Percentiles rank a stretch among this genome's conserved stretches.
These are phyloP conservation scores for Buddleja alternifolia DNA, from an alignment of 257 asterid genomes.

Conservation along the genomic window DNA sequence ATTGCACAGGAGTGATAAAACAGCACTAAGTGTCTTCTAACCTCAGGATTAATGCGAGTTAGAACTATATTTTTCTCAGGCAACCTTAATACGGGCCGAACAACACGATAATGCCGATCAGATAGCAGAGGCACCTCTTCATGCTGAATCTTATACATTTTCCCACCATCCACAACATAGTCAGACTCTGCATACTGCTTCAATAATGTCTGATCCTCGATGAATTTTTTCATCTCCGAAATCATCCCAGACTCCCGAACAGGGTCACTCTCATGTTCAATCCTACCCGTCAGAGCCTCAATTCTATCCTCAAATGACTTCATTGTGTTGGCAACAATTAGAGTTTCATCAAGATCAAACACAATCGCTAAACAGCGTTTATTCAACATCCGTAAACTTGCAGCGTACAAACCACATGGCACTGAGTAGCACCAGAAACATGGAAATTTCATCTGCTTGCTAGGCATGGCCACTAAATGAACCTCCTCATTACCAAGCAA, in stretches of 20 bases:
- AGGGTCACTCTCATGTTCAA: conserved; percentile 77
- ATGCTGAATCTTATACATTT: conserved; percentile 57
- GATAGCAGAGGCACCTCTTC: conserved; percentile 81
- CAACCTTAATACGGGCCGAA: conserved; percentile 88
- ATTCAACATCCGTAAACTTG: conserved; percentile 83
- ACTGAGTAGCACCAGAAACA: conserved; percentile 97
- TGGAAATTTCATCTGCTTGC: conserved; percentile 88
- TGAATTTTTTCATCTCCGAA: conserved; percentile 87
- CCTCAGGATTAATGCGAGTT: conserved; percentile 98
- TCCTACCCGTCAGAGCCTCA: conserved; percentile 67
- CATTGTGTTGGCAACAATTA: conserved; percentile 98
- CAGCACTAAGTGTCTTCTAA: conserved; percentile 41
- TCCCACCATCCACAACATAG: conserved; percentile 79
- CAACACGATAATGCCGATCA: conserved; percentile 63
- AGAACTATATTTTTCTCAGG: conserved; percentile 86
- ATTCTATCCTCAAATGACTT: conserved; percentile 97
- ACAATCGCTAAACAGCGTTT: conserved; percentile 87
- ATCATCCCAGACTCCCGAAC: conserved; percentile 80
- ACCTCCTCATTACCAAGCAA: conserved; percentile 77
- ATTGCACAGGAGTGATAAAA: conserved; percentile 14
- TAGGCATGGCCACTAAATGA: conserved; percentile 98
- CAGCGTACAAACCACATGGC: conserved; percentile 66
- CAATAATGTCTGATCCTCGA: conserved; percentile 82
- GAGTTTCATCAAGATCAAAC: conserved; percentile 96
- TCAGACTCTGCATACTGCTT: conserved; percentile 92